Conservation (phyloP, 2,329 filamentous ascomycete genomes). For the Paracorniculantispora psalliotae region DNA sequence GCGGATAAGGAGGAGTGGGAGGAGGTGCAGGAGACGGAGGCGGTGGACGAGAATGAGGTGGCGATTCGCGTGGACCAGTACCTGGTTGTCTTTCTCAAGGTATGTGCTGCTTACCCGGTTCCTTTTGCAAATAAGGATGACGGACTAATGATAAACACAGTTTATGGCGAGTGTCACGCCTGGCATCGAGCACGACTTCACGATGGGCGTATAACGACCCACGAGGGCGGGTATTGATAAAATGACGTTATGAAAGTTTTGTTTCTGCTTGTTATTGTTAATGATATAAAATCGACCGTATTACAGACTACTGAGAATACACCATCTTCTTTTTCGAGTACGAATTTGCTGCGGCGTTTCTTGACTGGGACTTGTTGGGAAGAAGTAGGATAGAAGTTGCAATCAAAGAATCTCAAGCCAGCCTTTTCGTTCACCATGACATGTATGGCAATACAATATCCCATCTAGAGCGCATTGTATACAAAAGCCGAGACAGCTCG, state of each 20-base stretch:
- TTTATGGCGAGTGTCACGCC: constrained; percentile 89
- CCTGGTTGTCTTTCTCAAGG: constrained; percentile 81
- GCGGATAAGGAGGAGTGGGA: constrained; percentile 56
- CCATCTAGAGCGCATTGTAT: no score
- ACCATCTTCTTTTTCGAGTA: not conserved
- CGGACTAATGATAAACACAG: constrained; percentile 31
- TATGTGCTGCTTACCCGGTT: constrained; percentile 32
- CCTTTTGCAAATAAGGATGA: not conserved
- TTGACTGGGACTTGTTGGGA: no score
- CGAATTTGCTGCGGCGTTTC: not conserved
- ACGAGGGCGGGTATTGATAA: not conserved
- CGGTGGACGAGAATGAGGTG: constrained; percentile 62
- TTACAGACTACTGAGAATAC: not conserved
- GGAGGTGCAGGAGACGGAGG: constrained; percentile 53
- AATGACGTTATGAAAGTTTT: constrained; percentile 11
- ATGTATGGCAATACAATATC: no score
- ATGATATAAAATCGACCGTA: not conserved
- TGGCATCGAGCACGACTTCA: constrained; percentile 96
- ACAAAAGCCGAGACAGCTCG: no score
- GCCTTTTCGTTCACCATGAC: no score
- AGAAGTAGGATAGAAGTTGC: no score
- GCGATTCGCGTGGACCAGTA: constrained; percentile 87
- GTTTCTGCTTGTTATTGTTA: not conserved
- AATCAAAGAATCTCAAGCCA: no score
- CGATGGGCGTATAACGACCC: constrained; percentile 82